Conservation (phyloP, 441 rosid species). For the Populus tomentosa region DNA sequence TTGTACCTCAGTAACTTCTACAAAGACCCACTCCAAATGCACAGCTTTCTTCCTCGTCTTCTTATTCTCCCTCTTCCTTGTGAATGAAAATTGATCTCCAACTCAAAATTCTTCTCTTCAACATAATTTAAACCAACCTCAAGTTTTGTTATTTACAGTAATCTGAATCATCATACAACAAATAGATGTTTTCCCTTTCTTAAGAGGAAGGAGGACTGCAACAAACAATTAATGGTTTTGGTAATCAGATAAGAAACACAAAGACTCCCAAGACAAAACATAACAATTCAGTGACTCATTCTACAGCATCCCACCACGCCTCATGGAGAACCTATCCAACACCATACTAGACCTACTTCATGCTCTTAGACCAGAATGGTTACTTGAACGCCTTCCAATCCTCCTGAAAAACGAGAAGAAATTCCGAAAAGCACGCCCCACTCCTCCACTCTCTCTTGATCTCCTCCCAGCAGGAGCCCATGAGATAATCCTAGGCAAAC, state of each 20-base stretch:
- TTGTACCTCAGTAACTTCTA: conserved; percentile 26
- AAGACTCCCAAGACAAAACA: not conserved
- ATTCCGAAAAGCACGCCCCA: conserved; percentile 39
- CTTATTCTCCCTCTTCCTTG: conserved; percentile 5
- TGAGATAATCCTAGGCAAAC: conserved; percentile 46
- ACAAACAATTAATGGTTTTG: conserved; percentile 13
- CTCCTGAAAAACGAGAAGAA: conserved; percentile 48
- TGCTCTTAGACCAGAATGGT: conserved; percentile 22
- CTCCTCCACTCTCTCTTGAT: conserved; percentile 41
- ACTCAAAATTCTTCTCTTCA: conserved; percentile 18
- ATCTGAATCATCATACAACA: conserved; percentile 20
- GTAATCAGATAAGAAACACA: conserved; percentile 8
- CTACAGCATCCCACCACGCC: conserved; percentile 21
- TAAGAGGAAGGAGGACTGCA: conserved; percentile 17
- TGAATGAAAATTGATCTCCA: conserved; percentile 7
- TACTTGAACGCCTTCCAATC: conserved; percentile 23
- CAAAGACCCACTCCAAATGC: conserved; percentile 17
- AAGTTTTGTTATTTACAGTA: conserved; percentile 35
- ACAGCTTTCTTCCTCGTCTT: conserved; percentile 16
- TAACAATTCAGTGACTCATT: conserved; percentile 21
- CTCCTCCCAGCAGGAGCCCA: conserved; percentile 50
- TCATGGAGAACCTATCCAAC: conserved; percentile 31
- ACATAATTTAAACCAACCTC: conserved; percentile 16
- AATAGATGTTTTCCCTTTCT: conserved; percentile 23
- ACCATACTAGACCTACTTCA: conserved; percentile 27